These are phyloP conservation scores for Rheum nobile DNA, from an alignment of 148 eudicot species.

Conservation along the genomic window DNA sequence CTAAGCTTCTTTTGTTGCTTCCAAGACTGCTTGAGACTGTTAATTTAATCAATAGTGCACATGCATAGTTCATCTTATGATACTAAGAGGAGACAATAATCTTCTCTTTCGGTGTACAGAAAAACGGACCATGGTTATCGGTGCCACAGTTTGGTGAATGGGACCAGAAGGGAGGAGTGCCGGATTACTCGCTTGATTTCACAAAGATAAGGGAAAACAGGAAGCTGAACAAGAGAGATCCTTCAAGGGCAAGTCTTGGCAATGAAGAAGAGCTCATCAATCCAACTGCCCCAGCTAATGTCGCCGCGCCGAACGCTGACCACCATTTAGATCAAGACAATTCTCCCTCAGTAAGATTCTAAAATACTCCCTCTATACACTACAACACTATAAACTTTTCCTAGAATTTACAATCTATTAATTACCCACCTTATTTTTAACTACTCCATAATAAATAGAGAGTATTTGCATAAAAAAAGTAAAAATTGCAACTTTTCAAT, in stretches of 20 bases:
- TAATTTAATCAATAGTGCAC: too few relatives aligned
- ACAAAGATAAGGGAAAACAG: slow-evolving; percentile 86
- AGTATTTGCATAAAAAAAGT: too few relatives aligned
- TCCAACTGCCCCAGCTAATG: slow-evolving; percentile 22
- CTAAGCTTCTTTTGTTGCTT: neutral
- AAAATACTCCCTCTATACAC: too few relatives aligned
- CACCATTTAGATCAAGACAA: slow-evolving; percentile 6
- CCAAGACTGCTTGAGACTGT: neutral
- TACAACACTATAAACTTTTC: too few relatives aligned
- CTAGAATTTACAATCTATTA: too few relatives aligned
- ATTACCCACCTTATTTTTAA: too few relatives aligned
- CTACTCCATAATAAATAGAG: too few relatives aligned
- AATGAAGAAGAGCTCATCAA: slow-evolving; percentile 76
- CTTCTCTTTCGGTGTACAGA: slow-evolving; percentile 24
- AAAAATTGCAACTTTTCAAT: too few relatives aligned
- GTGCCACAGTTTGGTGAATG: slow-evolving; percentile 98
- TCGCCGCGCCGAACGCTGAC: neutral
- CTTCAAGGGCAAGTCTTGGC: slow-evolving; percentile 88
- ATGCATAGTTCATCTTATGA: too few relatives aligned
- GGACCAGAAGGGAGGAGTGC: slow-evolving; percentile 78
- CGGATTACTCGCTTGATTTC: slow-evolving; percentile 91
- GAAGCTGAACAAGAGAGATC: slow-evolving; percentile 90
- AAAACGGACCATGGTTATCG: slow-evolving; percentile 65
- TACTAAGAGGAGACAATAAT: too few relatives aligned
- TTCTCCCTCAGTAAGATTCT: slow-evolving; percentile 7